A percentile compares a stretch with the other conserved stretches of the same genome.
Evolutionary conservation across 176 grass and related monocot species (phyloP).

Genomic region (Oryza meyeriana): DNA sequence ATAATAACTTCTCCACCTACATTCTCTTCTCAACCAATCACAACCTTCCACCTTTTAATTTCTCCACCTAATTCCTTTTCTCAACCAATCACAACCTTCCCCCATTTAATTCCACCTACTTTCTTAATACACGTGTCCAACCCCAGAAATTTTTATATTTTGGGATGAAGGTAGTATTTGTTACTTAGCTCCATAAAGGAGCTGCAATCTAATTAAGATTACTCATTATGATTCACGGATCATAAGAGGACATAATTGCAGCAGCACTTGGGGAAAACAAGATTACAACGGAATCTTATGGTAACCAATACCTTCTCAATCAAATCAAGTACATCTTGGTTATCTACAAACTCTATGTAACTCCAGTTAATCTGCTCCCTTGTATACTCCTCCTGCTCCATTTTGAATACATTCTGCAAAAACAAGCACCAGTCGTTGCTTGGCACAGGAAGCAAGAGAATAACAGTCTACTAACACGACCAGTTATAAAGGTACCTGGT

Average conservation of each 20-base stretch:
- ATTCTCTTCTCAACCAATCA: too few species aligned
- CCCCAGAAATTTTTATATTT: too few species aligned
- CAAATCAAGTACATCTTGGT: slow-evolving; percentile 94
- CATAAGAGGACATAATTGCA: background rate
- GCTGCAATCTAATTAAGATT: background rate
- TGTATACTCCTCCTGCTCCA: slow-evolving; percentile 96
- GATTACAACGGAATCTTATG: background rate
- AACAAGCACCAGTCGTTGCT: slow-evolving; percentile 20
- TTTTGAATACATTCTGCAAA: slow-evolving; percentile 94
- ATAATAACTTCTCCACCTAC: too few species aligned
- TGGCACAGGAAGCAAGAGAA: slow-evolving; percentile 20
- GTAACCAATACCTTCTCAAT: slow-evolving; percentile 75
- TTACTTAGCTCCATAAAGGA: background rate
- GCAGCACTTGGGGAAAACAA: background rate
- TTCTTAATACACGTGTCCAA: too few species aligned
- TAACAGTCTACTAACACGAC: background rate
- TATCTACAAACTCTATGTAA: slow-evolving; percentile 98
- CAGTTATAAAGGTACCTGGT: slow-evolving; percentile 58
- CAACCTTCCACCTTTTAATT: too few species aligned
- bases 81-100: too few species aligned
- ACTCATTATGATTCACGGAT: background rate
- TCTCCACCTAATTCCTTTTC: too few species aligned
- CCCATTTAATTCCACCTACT: too few species aligned
- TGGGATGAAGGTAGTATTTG: too few species aligned
- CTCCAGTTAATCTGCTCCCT: slow-evolving; percentile 96